Evolutionary conservation across 1,284 basidiomycete species (phyloP).

Genomic region (Marasmius tenuissimus): DNA sequence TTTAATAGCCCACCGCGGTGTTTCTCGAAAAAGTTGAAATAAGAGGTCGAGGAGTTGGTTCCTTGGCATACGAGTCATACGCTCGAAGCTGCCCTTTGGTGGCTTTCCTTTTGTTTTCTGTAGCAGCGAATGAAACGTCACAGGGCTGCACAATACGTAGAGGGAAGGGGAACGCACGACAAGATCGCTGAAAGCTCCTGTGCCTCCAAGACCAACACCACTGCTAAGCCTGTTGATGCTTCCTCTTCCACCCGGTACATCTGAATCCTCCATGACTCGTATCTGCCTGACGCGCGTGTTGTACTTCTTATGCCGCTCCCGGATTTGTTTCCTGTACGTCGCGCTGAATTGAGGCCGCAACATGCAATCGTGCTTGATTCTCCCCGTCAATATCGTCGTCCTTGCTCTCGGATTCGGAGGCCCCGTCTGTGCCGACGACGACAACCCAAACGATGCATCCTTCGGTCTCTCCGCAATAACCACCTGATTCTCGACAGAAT

Average conservation of each 20-base stretch:
- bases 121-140: conserved; percentile 1
- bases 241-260: conserved; percentile 60
- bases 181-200: conserved; percentile 55
- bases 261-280: conserved; percentile 58
- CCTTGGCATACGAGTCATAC: conserved; percentile 86
- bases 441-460: conserved; percentile 46
- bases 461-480: conserved; percentile 77
- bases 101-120: conserved; percentile 66
- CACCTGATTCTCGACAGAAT: conserved; percentile 73
- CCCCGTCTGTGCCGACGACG: conserved; percentile 28
- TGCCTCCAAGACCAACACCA: conserved; percentile 47
- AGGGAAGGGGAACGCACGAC: conserved; percentile 44
- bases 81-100: conserved; percentile 74
- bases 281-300: conserved; percentile 63
- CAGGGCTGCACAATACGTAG: neutral
- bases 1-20: conserved; percentile 83
- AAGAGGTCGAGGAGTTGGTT: conserved; percentile 89
- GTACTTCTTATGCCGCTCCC: conserved; percentile 56
- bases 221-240: conserved; percentile 66
- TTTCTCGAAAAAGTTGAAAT: conserved; percentile 78
- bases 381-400: conserved; percentile 72
- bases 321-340: conserved; percentile 64
- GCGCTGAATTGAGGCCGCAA: conserved; percentile 64
- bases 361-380: conserved; percentile 74
- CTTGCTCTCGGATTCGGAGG: conserved; percentile 55